Conservation (phyloP, 2,329 filamentous ascomycete genomes). For the Neonectria ditissima region DNA sequence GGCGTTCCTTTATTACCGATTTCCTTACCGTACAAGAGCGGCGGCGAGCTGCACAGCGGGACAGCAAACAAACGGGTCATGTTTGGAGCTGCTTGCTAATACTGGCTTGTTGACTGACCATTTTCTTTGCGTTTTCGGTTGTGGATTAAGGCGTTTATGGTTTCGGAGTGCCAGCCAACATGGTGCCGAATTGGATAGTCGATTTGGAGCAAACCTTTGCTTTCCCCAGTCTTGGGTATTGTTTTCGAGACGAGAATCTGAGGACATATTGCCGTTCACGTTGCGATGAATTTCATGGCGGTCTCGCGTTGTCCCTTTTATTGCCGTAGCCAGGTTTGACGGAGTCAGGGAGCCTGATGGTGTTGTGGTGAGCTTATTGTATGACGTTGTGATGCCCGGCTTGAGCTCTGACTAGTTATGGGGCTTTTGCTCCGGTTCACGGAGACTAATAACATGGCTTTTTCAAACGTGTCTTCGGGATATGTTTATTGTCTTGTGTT, state of each 20-base stretch:
- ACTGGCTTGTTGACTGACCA: neutral
- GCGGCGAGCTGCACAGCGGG: conserved; percentile 1
- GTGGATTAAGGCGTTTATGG: conserved; percentile 21
- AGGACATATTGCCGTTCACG: neutral
- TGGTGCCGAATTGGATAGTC: conserved; percentile 19
- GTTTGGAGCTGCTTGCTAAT: conserved; percentile 5
- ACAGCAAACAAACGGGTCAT: neutral
- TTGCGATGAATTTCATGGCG: neutral
- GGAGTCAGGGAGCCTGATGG: neutral
- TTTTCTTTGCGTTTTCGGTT: conserved; percentile 1
- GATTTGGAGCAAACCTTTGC: conserved; percentile 7
- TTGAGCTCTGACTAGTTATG: neutral
- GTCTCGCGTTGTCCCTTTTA: neutral
- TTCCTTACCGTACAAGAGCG: conserved; percentile 18
- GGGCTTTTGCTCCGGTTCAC: neutral
- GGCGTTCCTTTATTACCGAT: conserved; percentile 26
- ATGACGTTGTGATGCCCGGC: neutral
- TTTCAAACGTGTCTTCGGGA: neutral
- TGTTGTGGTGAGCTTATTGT: neutral
- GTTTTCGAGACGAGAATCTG: neutral
- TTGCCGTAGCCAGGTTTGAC: neutral
- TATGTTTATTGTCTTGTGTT: neutral
- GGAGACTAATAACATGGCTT: neutral
- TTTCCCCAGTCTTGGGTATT: conserved; percentile 6
- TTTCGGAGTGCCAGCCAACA: conserved; percentile 6